Conservation (phyloP, 169 alveolate species). For the Babesia bigemina region DNA sequence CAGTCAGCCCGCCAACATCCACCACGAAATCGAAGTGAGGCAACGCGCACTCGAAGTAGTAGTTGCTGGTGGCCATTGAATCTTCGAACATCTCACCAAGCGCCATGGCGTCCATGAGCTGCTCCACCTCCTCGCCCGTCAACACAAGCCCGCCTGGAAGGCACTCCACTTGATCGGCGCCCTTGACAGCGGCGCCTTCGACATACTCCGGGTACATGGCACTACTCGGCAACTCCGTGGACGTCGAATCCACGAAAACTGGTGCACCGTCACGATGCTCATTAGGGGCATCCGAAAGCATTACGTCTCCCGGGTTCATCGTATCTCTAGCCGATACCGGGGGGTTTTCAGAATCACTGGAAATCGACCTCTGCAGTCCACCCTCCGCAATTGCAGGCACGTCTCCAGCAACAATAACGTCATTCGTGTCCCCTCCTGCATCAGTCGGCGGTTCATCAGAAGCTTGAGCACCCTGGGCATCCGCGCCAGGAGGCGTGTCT, state of each 20-base stretch:
- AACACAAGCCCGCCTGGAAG: conserved; percentile 78
- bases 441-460: background rate
- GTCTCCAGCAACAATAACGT: background rate
- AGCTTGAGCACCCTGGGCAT: background rate
- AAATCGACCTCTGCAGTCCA: background rate
- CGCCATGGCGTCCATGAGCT: conserved; percentile 56
- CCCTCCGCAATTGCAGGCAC: background rate
- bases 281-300: background rate
- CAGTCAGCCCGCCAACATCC: conserved; percentile 6
- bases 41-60: conserved; percentile 57
- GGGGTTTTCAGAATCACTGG: background rate
- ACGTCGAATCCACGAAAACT: conserved; percentile 1
- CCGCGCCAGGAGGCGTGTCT: background rate
- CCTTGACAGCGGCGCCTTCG: background rate
- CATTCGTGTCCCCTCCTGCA: background rate
- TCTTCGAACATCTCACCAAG: conserved; percentile 60
- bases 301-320: background rate
- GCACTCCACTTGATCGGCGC: conserved; percentile 61
- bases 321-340: background rate
- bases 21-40: conserved; percentile 56
- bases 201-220: background rate
- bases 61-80: conserved; percentile 47
- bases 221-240: background rate
- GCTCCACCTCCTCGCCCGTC: conserved; percentile 74
- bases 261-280: background rate